phyloP scores from a whole-genome alignment of 208 protist species.

The Acanthamoeba sp. region DNA sequence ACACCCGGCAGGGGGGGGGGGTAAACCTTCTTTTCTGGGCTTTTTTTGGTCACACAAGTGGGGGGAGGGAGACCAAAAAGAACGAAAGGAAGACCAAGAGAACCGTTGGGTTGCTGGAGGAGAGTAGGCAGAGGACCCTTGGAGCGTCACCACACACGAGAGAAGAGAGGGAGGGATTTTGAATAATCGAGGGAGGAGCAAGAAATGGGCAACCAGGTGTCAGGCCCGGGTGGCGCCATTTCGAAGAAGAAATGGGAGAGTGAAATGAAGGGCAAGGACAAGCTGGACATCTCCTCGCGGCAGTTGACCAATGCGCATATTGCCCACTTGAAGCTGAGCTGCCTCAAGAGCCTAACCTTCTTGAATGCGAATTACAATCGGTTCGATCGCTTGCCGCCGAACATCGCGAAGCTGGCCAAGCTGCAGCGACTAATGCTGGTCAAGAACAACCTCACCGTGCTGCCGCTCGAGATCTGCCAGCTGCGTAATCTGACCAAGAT shows the following conservation, averaged over 20 bases:
- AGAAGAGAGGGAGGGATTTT: too few relatives aligned
- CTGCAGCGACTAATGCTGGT: constrained; percentile 68
- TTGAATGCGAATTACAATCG: constrained; percentile 69
- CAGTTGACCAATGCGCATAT: constrained; percentile 56
- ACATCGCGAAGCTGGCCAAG: constrained; percentile 55
- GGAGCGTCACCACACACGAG: too few relatives aligned
- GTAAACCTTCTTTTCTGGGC: too few relatives aligned
- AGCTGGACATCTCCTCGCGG: constrained; percentile 69
- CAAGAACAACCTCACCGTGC: constrained; percentile 47
- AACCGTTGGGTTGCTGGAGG: too few relatives aligned
- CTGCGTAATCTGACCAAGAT: constrained; percentile 48
- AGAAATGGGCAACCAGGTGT: constrained; percentile 38
- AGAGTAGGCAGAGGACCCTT: too few relatives aligned
- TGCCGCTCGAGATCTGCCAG: constrained; percentile 60
- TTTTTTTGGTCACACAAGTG: too few relatives aligned
- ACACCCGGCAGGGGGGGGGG: too few relatives aligned
- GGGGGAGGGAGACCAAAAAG: background rate
- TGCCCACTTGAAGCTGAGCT: constrained; percentile 54
- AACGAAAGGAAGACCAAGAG: background rate
- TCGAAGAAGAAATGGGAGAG: constrained; percentile 71
- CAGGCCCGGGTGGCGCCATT: background rate
- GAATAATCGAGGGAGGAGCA: too few relatives aligned
- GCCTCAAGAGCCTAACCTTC: constrained; percentile 60
- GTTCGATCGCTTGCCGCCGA: constrained; percentile 49
- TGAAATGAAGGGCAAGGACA: constrained; percentile 72